phyloP scores from a whole-genome alignment of 2,329 filamentous ascomycete genomes.

The Penicillium sp. region DNA sequence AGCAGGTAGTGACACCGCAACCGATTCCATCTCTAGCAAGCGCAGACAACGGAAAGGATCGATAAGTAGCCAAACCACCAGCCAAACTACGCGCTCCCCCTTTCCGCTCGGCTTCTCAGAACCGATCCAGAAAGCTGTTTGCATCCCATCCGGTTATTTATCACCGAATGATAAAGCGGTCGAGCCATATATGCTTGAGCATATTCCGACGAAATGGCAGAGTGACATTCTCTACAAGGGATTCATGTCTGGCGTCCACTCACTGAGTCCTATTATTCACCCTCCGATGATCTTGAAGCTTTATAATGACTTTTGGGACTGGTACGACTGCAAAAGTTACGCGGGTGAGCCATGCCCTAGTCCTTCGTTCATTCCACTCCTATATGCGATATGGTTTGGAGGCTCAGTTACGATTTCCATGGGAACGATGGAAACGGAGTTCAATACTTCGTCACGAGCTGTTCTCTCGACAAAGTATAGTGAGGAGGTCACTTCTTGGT shows the following conservation, averaged over 20 bases:
- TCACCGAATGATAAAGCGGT: conserved; percentile 31
- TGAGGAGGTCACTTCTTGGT: conserved; percentile 44
- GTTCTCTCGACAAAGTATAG: conserved; percentile 38
- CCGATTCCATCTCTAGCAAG: background rate
- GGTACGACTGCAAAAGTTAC: conserved; percentile 40
- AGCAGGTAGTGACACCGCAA: too few relatives aligned
- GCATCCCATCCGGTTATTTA: conserved; percentile 38
- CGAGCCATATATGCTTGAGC: conserved; percentile 40
- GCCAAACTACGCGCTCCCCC: background rate
- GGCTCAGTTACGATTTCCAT: conserved; percentile 45
- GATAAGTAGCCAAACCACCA: conserved; percentile 6
- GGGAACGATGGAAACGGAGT: conserved; percentile 41
- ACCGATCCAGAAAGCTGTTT: conserved; percentile 34
- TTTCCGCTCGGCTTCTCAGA: conserved; percentile 4
- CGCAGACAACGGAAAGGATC: conserved; percentile 25
- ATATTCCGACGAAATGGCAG: conserved; percentile 43
- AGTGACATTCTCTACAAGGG: conserved; percentile 47
- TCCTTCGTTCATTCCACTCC: conserved; percentile 42
- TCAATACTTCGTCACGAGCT: conserved; percentile 34
- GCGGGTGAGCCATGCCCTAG: conserved; percentile 37
- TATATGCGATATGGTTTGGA: conserved; percentile 49
- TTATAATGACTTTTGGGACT: conserved; percentile 46
- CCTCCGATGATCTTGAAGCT: conserved; percentile 40
- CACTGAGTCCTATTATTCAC: conserved; percentile 44
- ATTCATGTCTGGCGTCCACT: conserved; percentile 47